A percentile compares a stretch with the other conserved stretches of the same genome.
phyloP scores from a whole-genome alignment of 2,329 filamentous ascomycete genomes.

The Shiraia sp. region DNA sequence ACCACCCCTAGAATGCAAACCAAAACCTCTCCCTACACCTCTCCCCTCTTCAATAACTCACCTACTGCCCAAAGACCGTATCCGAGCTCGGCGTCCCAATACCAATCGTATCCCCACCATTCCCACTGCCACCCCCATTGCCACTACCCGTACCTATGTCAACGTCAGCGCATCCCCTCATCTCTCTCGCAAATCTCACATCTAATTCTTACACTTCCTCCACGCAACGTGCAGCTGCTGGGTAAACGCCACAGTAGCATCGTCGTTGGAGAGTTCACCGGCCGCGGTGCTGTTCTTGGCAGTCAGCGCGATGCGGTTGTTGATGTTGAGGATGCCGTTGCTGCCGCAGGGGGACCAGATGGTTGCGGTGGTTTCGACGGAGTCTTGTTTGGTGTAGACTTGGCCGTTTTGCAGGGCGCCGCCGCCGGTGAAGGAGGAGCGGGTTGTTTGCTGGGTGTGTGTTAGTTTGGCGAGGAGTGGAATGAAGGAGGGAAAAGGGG shows the following conservation, averaged over 20 bases:
- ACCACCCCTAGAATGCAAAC: slow-evolving; percentile 4
- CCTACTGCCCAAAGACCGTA: slow-evolving; percentile 13
- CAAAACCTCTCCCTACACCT: not conserved
- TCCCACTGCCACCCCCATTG: slow-evolving; percentile 7
- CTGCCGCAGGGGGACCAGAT: slow-evolving; percentile 41
- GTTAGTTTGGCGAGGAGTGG: slow-evolving; percentile 9
- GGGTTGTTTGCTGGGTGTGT: slow-evolving; percentile 24
- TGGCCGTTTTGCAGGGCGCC: slow-evolving; percentile 44
- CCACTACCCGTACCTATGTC: not conserved
- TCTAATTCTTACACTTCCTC: slow-evolving; percentile 30
- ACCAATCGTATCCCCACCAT: slow-evolving; percentile 26
- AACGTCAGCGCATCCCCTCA: no score
- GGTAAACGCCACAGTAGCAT: slow-evolving; percentile 41
- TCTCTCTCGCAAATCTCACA: no score
- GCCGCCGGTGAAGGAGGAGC: slow-evolving; percentile 34
- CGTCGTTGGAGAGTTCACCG: slow-evolving; percentile 39
- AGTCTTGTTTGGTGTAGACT: slow-evolving; percentile 54
- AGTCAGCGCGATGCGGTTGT: slow-evolving; percentile 37
- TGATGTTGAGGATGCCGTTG: slow-evolving; percentile 39
- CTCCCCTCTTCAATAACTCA: not conserved
- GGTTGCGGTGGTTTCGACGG: slow-evolving; percentile 38
- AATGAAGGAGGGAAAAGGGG: not conserved
- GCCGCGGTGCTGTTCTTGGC: slow-evolving; percentile 20
- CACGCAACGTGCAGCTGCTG: slow-evolving; percentile 41
- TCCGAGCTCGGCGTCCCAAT: slow-evolving; percentile 27